phyloP scores from a whole-genome alignment of 805 yeast genomes.

The Candida morakotiae region DNA sequence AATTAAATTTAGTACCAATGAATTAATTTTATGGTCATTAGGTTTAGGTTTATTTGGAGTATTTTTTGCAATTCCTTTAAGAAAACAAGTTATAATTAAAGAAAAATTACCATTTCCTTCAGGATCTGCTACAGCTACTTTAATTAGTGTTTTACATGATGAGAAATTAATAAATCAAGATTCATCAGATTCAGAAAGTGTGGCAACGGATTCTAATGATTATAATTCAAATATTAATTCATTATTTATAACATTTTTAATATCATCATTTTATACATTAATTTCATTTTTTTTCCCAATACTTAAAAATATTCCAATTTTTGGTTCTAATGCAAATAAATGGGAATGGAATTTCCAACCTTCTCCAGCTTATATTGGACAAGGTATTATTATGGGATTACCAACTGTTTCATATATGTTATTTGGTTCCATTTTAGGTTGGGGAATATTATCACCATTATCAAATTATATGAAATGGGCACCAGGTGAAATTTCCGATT shows the following conservation, averaged over 20 bases:
- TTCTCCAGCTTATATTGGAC: conserved; percentile 96
- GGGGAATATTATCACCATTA: conserved; percentile 88
- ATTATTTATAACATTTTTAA: conserved; percentile 54
- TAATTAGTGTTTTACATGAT: conserved; percentile 82
- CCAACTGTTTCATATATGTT: conserved; percentile 90
- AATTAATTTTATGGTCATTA: conserved; percentile 74
- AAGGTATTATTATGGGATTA: conserved; percentile 95
- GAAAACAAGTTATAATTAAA: conserved; percentile 81
- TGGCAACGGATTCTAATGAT: not conserved
- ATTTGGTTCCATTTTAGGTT: conserved; percentile 83
- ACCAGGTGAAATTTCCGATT: conserved; percentile 82
- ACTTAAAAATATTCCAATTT: conserved; percentile 65
- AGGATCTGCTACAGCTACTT: conserved; percentile 93
- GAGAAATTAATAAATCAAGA: conserved; percentile 46
- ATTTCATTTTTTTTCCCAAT: conserved; percentile 70
- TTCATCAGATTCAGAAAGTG: conserved; percentile 5
- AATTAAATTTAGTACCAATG: conserved; percentile 33
- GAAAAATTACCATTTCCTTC: conserved; percentile 91
- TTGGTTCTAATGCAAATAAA: conserved; percentile 61
- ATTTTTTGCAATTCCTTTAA: conserved; percentile 85
- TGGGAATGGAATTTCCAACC: conserved; percentile 91
- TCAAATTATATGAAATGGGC: conserved; percentile 78
- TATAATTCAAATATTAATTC: conserved; percentile 51
- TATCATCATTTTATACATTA: conserved; percentile 72
- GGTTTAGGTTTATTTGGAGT: conserved; percentile 94